These are phyloP conservation scores for Pseudopediastrum boryanum DNA, from an alignment of 139 green algal genomes.

Conservation along the genomic window DNA sequence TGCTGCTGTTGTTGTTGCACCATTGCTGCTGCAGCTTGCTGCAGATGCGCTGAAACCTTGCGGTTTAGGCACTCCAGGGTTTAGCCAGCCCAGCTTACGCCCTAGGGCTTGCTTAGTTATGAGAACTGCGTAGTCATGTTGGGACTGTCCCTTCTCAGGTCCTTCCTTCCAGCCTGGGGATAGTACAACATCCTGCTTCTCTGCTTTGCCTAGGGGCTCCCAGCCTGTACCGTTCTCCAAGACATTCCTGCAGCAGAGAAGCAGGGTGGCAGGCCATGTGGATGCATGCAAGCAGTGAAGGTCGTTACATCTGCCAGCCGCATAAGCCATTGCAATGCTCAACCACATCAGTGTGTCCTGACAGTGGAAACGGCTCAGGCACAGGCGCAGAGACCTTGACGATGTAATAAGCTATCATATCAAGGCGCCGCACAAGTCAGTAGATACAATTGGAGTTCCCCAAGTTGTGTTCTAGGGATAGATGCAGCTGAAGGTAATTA, in stretches of 20 bases:
- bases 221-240: neutral
- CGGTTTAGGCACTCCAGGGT: neutral
- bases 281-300: no score
- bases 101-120: conserved; percentile 14
- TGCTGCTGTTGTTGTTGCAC: neutral
- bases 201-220: neutral
- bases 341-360: neutral
- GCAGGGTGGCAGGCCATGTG: no score
- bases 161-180: conserved; percentile 12
- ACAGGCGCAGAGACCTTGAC: no score
- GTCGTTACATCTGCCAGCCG: neutral
- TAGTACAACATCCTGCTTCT: conserved; percentile 15
- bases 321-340: neutral
- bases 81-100: conserved; percentile 4
- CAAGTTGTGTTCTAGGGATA: no score
- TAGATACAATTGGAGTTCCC: no score
- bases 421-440: no score
- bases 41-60: neutral
- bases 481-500: no score
- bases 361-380: neutral
- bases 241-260: conserved; percentile 24
- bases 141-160: neutral
- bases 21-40: neutral
- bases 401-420: neutral
- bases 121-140: conserved; percentile 18